Evolutionary conservation across 306 rosid species (phyloP).

Genomic region (Ormosia emarginata): DNA sequence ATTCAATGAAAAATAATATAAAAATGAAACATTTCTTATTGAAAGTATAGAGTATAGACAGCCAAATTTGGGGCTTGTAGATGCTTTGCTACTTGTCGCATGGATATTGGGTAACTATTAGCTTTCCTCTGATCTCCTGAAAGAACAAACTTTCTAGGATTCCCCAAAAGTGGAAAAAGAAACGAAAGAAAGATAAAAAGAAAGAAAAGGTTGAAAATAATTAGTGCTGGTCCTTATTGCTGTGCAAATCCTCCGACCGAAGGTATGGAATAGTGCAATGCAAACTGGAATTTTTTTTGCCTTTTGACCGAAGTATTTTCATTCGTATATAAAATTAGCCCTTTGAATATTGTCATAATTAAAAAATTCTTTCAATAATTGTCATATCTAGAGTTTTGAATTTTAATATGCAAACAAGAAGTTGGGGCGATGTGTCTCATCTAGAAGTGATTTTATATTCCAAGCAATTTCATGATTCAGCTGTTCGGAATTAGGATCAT

Average conservation of each 20-base stretch:
- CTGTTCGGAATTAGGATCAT: neutral
- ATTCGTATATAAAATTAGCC: too few relatives aligned
- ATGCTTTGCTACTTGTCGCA: conserved; percentile 6
- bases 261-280: neutral
- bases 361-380: too few relatives aligned
- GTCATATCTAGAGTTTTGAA: too few relatives aligned
- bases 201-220: neutral
- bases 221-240: neutral
- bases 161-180: neutral
- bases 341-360: too few relatives aligned
- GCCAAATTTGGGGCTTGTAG: neutral
- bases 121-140: neutral
- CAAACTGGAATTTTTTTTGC: neutral
- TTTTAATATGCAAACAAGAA: neutral
- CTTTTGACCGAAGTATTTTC: too few relatives aligned
- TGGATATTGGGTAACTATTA: neutral
- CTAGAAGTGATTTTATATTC: neutral
- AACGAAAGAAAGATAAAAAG: neutral
- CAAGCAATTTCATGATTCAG: neutral
- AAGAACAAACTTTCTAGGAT: conserved; percentile 21
- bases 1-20: neutral
- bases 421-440: neutral
- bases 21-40: neutral
- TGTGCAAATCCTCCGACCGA: neutral
- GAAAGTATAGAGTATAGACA: neutral